These are phyloP conservation scores for Volvox carteri DNA, from an alignment of 163 green algal genomes.

Conservation along the genomic window DNA sequence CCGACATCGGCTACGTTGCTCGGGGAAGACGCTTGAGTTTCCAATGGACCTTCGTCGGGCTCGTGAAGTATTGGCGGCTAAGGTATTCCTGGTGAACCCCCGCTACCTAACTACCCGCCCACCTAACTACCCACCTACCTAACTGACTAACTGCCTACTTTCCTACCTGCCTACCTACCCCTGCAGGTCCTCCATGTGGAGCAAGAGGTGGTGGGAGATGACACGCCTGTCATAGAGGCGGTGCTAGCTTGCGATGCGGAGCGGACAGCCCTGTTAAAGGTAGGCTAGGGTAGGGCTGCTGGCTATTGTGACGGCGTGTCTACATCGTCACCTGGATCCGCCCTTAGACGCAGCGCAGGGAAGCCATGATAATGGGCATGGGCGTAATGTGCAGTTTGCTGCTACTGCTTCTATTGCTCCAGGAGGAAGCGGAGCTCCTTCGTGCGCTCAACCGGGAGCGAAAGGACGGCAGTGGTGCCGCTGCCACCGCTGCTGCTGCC, in stretches of 20 bases:
- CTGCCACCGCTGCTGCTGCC: neutral
- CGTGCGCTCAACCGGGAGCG: slow-evolving; percentile 60
- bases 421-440: slow-evolving; percentile 85
- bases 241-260: slow-evolving; percentile 93
- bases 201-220: slow-evolving; percentile 92
- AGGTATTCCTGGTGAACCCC: no score
- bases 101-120: no score
- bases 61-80: no score
- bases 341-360: no score
- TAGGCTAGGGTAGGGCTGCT: no score
- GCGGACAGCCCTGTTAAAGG: slow-evolving; percentile 82
- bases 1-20: no score
- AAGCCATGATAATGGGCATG: neutral
- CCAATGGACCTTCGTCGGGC: no score
- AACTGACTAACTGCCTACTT: no score
- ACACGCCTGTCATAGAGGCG: slow-evolving; percentile 85
- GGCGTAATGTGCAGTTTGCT: neutral
- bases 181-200: slow-evolving; percentile 93
- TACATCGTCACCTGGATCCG: no score
- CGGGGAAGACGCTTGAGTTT: no score
- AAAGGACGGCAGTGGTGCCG: neutral
- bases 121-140: no score
- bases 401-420: neutral
- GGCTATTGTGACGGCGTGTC: no score
- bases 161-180: neutral